Base-by-base conservation (phyloP, 169 alveolate genomes). In the Cyclospora cayetanensis region DNA sequence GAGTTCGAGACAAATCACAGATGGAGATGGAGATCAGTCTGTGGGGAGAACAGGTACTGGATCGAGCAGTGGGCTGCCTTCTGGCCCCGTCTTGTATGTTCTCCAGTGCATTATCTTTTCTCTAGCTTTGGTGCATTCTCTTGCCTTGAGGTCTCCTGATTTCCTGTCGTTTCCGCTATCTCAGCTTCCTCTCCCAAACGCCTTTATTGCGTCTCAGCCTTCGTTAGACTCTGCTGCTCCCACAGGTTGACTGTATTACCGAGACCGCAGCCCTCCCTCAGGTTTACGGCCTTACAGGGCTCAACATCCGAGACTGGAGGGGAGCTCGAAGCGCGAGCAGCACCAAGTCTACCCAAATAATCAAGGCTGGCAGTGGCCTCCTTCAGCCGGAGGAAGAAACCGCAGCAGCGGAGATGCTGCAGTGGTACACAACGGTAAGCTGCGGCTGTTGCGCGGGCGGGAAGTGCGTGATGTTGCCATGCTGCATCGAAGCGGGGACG, bases 11-110 rank as follows among this genome's bases (percentile, higher is more conserved):
- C 77, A 65, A 65, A 37, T 72, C 92, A 29, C 92, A 88, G 34
- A 31, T 66, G 76, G 88, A 88, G 37, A 88, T 88, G 92, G 92
- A 88, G 60, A 52, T 88, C 50, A 66, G 87, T 31, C 68, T 88
- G 86, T 88, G 92, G 92, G 92, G 92, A 12, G 63, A 46, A 1
- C 87, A 72, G 84, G 92, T 74, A 42, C n/a, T n/a, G n/a, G n/a
- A n/a, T n/a, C 20, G 55, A 20, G 79, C 39, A 4, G 52, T 29
- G 52, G 42, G n/a, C 55, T 29, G 5, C 60, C 4, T 1, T 27
- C 5, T 27, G 9, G 39, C 22, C 34, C 11, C 27, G 60, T 9
- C 60, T 50, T 9, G 60, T 9, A 9, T 50, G 18, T 50, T n/a
- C n/a, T n/a, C n/a, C n/a, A n/a, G n/a, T n/a, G n/a, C n/a, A n/a